Base-by-base conservation (phyloP, 805 yeast genomes). In the Saccharomycopsis schoenii region DNA sequence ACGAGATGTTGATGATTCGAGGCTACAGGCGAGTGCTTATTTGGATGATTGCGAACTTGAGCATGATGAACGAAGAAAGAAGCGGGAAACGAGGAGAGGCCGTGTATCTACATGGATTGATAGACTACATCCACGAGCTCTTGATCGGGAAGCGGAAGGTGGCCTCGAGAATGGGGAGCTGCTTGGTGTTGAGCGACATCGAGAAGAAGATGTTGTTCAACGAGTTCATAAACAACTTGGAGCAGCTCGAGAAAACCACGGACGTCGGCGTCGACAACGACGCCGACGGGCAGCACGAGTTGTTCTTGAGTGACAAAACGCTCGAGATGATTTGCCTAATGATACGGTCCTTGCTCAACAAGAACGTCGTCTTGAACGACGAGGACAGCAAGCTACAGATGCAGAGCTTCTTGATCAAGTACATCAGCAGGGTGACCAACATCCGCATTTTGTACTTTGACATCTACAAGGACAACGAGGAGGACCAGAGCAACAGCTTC, bases 191-290 rank as follows among this genome's bases (percentile, higher is more conserved):
- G 41, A 80, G 87, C 15, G 82, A 78, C 11, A 76, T 84, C 57
- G 93, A 87, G 66, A 76, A 73, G 63, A 80, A 81, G 65, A 84
- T 86, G 89, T 68, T 88, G 14, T 69, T 88, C 42, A 91, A 86
- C 71, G 90, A 85, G 68, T 84, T 86, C 65, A 76, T 88, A 62
- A 76, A 83, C n/a, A 82, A 81, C 63, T 73, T 80, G 3, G 74
- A 79, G 14, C 76, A 71, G 62, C 64, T 80, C 12, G 74, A 79
- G 0, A 71, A 72, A 39, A 76, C 11, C 17, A 40, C 36, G 24
- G 58, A 40, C 12, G n/a, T 39, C 15, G 36, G 9, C 25, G 19
- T 25, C 19, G 24, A 34, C 8, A 52, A 5, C 5, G 41, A 11
- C 1, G 40, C 19, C 2, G 47, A 42, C 1, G 58, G 34, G 29